Conservation (phyloP, 352 stramenopile species). For the Globisporangium abappressorium region DNA sequence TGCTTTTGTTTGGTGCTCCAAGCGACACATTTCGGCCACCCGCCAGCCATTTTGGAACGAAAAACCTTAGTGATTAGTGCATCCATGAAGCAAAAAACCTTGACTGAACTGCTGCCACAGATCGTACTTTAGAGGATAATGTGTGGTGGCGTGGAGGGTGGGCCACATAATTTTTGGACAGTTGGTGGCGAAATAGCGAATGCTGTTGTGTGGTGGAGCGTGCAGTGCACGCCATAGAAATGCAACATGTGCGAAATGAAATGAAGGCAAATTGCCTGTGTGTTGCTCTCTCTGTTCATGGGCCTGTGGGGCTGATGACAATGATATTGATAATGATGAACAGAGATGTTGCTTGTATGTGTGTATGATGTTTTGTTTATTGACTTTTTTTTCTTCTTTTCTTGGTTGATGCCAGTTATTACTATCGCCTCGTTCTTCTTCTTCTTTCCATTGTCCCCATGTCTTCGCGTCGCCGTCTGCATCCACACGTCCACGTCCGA, state of each 20-base stretch:
- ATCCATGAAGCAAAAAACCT: neutral
- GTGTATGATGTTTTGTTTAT: neutral
- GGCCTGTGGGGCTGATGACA: too few relatives aligned
- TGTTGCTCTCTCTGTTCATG: neutral
- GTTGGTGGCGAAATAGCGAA: neutral
- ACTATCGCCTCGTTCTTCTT: slow-evolving; percentile 3
- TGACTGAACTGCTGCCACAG: neutral
- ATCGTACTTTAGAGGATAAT: neutral
- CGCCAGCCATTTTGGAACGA: slow-evolving; percentile 4
- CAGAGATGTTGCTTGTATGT: neutral
- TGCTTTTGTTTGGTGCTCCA: neutral
- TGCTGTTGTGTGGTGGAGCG: neutral
- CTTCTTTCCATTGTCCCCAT: slow-evolving; percentile 3
- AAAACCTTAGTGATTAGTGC: neutral
- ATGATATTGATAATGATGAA: neutral
- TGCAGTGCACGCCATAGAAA: neutral
- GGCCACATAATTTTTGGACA: neutral
- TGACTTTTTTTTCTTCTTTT: neutral
- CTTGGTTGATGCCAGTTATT: slow-evolving; percentile 3
- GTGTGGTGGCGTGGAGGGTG: neutral
- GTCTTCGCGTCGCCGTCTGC: neutral
- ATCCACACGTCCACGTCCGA: neutral
- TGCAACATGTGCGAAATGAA: neutral
- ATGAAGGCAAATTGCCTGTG: neutral
- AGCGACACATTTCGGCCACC: slow-evolving; percentile 10